These are phyloP conservation scores for Neurospora pannonica DNA, from an alignment of 495 filamentous ascomycete genomes.

Conservation along the genomic window DNA sequence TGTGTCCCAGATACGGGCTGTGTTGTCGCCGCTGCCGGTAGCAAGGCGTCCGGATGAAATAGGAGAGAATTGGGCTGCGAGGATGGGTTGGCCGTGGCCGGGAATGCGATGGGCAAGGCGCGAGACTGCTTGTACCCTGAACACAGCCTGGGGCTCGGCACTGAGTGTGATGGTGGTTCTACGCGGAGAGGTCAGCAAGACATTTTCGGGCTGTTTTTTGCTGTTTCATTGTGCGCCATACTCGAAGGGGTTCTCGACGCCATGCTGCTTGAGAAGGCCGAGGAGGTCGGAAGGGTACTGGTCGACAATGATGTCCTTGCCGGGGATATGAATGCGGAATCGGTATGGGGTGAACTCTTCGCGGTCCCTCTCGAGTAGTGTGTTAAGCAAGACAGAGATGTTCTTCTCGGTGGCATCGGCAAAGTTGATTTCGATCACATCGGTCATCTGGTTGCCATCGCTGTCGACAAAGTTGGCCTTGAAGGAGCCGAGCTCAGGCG, in stretches of 20 bases:
- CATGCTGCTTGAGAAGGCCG: conserved; percentile 37
- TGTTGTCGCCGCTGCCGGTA: conserved; percentile 83
- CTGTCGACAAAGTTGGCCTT: conserved; percentile 84
- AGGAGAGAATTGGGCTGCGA: conserved; percentile 83
- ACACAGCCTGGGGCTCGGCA: conserved; percentile 87
- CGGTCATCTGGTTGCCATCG: conserved; percentile 52
- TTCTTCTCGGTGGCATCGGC: conserved; percentile 84
- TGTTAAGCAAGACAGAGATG: conserved; percentile 84
- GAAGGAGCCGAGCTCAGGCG: conserved; percentile 65
- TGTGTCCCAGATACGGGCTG: conserved; percentile 91
- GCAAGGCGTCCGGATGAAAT: conserved; percentile 70
- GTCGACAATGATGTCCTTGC: conserved; percentile 55
- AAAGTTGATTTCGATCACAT: conserved; percentile 70
- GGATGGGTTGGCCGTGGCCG: conserved; percentile 87
- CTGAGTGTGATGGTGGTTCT: conserved; percentile 55
- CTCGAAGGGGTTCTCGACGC: conserved; percentile 40
- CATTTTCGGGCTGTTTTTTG: not conserved
- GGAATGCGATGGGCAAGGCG: conserved; percentile 80
- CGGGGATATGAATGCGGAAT: conserved; percentile 61
- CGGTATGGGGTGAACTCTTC: conserved; percentile 81
- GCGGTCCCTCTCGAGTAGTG: conserved; percentile 68
- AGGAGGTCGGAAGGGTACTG: conserved; percentile 54
- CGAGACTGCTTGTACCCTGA: conserved; percentile 85
- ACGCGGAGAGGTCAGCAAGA: not conserved
- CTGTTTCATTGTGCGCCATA: too few species aligned